Evolutionary conservation across 2,329 filamentous ascomycete species (phyloP).

Genomic region (Penicillium sp.): DNA sequence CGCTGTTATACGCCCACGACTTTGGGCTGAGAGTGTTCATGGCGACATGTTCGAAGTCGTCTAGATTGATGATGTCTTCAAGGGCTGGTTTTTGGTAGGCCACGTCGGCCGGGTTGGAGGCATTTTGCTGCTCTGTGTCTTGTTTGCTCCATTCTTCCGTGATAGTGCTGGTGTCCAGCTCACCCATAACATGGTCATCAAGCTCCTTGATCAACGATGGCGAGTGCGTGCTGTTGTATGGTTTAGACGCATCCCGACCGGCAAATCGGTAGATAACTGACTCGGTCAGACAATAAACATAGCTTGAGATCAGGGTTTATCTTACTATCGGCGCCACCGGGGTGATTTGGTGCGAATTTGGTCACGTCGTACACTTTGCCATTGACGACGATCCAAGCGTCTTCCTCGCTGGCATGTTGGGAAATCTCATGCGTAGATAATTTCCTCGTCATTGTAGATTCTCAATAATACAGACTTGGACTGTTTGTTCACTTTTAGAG

Average conservation of each 20-base stretch:
- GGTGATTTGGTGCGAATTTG: conserved; percentile 63
- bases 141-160: conserved; percentile 32
- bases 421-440: conserved; percentile 35
- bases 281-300: not conserved
- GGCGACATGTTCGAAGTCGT: conserved; percentile 55
- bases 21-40: conserved; percentile 84
- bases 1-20: conserved; percentile 79
- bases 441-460: conserved; percentile 7
- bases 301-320: conserved; percentile 51
- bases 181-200: conserved; percentile 46
- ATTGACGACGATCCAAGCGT: conserved; percentile 69
- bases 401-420: conserved; percentile 29
- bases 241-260: conserved; percentile 60
- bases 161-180: conserved; percentile 35
- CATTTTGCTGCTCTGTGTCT: conserved; percentile 2
- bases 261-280: conserved; percentile 73
- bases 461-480: not conserved
- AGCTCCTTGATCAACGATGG: conserved; percentile 31
- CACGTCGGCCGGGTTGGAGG: not conserved
- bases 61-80: conserved; percentile 53
- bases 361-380: conserved; percentile 67
- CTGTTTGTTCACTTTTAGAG: not conserved
- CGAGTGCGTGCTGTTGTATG: conserved; percentile 60
- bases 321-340: conserved; percentile 55
- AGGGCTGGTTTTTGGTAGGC: conserved; percentile 50